phyloP scores from a whole-genome alignment of 2,329 filamentous ascomycete species.

The Myriosclerotinia curreyana region DNA sequence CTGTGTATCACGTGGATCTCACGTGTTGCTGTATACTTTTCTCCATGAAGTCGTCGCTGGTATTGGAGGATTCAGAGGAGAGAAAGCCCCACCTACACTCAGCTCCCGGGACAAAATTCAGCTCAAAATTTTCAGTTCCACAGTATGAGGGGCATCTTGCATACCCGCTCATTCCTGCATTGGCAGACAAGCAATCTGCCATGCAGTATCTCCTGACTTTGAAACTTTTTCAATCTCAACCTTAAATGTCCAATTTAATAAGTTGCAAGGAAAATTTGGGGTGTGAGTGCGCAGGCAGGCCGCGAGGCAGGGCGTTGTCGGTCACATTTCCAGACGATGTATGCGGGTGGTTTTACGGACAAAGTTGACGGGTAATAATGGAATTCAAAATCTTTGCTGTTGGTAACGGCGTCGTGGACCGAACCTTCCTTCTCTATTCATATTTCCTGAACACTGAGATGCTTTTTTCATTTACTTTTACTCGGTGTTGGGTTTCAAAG shows the following conservation, averaged over 20 bases:
- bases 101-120: background rate
- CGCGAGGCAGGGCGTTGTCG: conserved; percentile 9
- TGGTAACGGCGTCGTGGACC: background rate
- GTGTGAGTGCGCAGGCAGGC: background rate
- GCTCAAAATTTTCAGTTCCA: background rate
- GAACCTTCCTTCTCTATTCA: background rate
- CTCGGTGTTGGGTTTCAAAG: background rate
- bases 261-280: background rate
- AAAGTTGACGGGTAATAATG: conserved; percentile 8
- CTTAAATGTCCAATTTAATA: background rate
- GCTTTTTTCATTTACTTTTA: background rate
- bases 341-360: background rate
- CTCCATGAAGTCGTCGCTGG: background rate
- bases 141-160: conserved; percentile 10
- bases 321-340: conserved; percentile 16
- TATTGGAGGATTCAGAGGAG: background rate
- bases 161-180: conserved; percentile 4
- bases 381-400: background rate
- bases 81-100: background rate
- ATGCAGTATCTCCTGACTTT: background rate
- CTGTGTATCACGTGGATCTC: background rate
- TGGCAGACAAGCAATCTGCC: background rate
- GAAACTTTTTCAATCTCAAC: background rate
- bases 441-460: background rate
- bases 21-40: background rate